Percentiles rank a stretch among this genome's conserved stretches.
Evolutionary conservation across 2,329 filamentous ascomycete species (phyloP).

Genomic region (Didymella sp.): DNA sequence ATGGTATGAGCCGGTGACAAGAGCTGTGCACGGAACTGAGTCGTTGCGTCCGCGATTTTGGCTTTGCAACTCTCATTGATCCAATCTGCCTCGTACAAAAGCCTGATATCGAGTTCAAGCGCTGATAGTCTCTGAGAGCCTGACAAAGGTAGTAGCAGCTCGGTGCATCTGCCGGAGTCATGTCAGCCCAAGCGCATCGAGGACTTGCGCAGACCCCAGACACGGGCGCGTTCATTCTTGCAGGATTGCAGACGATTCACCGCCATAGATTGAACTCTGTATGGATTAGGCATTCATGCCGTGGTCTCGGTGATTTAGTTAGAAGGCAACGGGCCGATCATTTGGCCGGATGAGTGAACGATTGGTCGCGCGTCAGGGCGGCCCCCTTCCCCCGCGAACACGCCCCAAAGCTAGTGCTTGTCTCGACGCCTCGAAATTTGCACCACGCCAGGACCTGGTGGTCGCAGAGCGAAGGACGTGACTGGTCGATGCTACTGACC

Average conservation of each 20-base stretch:
- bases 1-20: too few species aligned
- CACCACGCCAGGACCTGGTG: background rate
- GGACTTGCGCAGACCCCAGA: background rate
- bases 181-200: background rate
- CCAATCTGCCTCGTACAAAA: too few species aligned
- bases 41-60: too few species aligned
- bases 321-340: background rate
- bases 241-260: background rate
- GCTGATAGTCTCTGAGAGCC: too few species aligned
- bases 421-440: constrained; percentile 2
- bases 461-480: constrained; percentile 1
- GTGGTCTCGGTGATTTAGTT: constrained; percentile 2
- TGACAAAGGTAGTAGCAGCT: too few species aligned
- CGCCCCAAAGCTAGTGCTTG: background rate
- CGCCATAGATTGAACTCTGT: background rate
- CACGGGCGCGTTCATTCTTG: background rate
- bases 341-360: background rate
- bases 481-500: background rate
- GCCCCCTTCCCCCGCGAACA: background rate
- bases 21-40: too few species aligned
- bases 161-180: background rate
- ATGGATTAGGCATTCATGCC: constrained; percentile 6
- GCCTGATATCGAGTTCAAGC: background rate
- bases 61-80: too few species aligned
- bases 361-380: constrained; percentile 2